Evolutionary conservation across 805 yeast genomes (phyloP).

Genomic region (Sugiyamaella lignohabitans): DNA sequence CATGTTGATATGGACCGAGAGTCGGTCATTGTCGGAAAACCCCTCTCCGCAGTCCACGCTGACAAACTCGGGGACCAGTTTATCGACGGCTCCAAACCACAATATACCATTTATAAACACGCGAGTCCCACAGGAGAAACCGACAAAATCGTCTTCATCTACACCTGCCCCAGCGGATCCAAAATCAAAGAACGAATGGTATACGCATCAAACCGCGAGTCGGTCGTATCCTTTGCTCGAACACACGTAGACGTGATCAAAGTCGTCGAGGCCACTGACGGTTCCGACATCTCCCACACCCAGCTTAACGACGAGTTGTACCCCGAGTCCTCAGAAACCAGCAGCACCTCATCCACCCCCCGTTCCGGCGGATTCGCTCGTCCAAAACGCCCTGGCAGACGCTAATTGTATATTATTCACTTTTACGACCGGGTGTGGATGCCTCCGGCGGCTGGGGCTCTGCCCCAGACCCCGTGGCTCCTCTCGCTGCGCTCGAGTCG

Average conservation of each 20-base stretch:
- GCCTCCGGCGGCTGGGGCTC: no score
- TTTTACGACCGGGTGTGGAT: neutral
- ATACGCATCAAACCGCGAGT: slow-evolving; percentile 66
- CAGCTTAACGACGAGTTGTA: slow-evolving; percentile 15
- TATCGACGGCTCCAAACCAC: slow-evolving; percentile 44
- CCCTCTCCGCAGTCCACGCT: slow-evolving; percentile 27
- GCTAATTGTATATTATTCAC: no score
- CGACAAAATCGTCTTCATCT: slow-evolving; percentile 49
- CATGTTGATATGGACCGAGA: slow-evolving; percentile 47
- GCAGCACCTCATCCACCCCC: neutral
- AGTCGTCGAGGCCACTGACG: slow-evolving; percentile 25
- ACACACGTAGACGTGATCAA: slow-evolving; percentile 1
- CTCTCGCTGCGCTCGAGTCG: no score
- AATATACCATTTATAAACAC: slow-evolving; percentile 38
- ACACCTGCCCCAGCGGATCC: slow-evolving; percentile 86
- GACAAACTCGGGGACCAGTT: slow-evolving; percentile 20
- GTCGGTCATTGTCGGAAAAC: slow-evolving; percentile 36
- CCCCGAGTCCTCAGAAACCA: slow-evolving; percentile 7
- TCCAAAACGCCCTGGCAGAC: slow-evolving; percentile 27
- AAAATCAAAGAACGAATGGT: slow-evolving; percentile 88
- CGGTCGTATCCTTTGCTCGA: slow-evolving; percentile 19
- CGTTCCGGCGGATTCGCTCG: slow-evolving; percentile 16
- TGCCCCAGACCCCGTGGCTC: no score
- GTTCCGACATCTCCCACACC: slow-evolving; percentile 20
- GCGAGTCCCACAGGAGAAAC: slow-evolving; percentile 29